These are phyloP conservation scores for Saccharum hybrid DNA, from an alignment of 202 grass and related monocot species.

Conservation along the genomic window DNA sequence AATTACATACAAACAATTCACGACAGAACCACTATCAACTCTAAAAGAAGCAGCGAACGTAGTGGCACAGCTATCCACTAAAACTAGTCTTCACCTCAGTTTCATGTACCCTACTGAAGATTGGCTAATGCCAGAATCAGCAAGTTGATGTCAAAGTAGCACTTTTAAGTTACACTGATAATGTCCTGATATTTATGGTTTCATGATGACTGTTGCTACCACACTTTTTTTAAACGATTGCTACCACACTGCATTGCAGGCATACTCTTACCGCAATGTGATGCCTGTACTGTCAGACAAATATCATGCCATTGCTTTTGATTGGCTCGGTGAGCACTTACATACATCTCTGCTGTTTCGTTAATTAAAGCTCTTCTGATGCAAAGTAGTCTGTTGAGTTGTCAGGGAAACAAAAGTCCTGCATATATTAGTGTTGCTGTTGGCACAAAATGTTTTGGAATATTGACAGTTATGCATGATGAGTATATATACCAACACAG, in stretches of 20 bases:
- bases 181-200: not conserved
- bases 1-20: too few relatives aligned
- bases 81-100: not conserved
- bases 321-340: slow-evolving; percentile 89
- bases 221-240: not conserved
- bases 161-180: not conserved
- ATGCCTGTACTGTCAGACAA: slow-evolving; percentile 77
- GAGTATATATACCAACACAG: not conserved
- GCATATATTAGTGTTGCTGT: not conserved
- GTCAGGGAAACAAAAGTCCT: not conserved
- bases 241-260: slow-evolving; percentile 56
- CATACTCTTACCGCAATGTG: slow-evolving; percentile 91
- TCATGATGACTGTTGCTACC: not conserved
- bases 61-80: too few relatives aligned
- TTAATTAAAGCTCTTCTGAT: slow-evolving; percentile 8
- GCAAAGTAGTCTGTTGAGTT: slow-evolving; percentile 25
- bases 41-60: too few relatives aligned
- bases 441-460: not conserved
- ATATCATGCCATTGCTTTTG: slow-evolving; percentile 85
- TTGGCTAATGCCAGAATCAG: not conserved
- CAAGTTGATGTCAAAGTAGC: not conserved
- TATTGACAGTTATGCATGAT: slow-evolving; percentile 16
- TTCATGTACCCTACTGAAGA: not conserved
- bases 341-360: slow-evolving; percentile 35
- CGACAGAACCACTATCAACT: too few relatives aligned